Conservation (phyloP, 1,284 basidiomycete genomes). For the Ceratobasidium sp. region DNA sequence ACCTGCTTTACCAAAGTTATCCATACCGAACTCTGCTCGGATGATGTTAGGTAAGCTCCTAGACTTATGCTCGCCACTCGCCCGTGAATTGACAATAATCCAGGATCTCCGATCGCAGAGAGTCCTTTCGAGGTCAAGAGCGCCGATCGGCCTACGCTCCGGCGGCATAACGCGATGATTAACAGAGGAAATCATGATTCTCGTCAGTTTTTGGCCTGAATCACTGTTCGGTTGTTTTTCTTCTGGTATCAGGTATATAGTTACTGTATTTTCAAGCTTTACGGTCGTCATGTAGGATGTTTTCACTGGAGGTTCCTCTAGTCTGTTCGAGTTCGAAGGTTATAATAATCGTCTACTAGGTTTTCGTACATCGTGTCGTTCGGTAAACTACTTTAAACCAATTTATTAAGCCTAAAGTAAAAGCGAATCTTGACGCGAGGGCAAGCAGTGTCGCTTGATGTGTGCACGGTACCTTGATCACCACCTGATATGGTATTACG, state of each 20-base stretch:
- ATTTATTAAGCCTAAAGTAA: too few relatives aligned
- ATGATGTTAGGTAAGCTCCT: not conserved
- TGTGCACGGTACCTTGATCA: too few relatives aligned
- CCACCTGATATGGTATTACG: too few relatives aligned
- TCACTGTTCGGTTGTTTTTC: not conserved
- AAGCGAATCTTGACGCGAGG: too few relatives aligned
- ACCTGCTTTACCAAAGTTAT: not conserved
- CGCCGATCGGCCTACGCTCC: not conserved
- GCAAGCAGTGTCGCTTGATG: too few relatives aligned
- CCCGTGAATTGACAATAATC: not conserved
- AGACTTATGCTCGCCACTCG: not conserved
- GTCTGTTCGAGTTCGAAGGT: too few relatives aligned
- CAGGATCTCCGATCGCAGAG: not conserved
- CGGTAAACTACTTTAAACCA: too few relatives aligned
- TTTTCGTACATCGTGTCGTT: too few relatives aligned
- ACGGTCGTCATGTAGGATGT: too few relatives aligned
- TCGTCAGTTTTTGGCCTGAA: not conserved
- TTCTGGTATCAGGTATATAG: not conserved
- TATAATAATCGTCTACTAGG: too few relatives aligned
- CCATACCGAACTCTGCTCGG: not conserved
- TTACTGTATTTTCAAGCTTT: too few relatives aligned
- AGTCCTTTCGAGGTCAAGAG: constrained; percentile 4
- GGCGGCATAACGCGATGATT: not conserved
- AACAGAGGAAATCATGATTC: not conserved
- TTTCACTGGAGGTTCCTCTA: too few relatives aligned